Evolutionary conservation across 2,329 filamentous ascomycete genomes (phyloP).

Genomic region (Clonostachys byssicola): DNA sequence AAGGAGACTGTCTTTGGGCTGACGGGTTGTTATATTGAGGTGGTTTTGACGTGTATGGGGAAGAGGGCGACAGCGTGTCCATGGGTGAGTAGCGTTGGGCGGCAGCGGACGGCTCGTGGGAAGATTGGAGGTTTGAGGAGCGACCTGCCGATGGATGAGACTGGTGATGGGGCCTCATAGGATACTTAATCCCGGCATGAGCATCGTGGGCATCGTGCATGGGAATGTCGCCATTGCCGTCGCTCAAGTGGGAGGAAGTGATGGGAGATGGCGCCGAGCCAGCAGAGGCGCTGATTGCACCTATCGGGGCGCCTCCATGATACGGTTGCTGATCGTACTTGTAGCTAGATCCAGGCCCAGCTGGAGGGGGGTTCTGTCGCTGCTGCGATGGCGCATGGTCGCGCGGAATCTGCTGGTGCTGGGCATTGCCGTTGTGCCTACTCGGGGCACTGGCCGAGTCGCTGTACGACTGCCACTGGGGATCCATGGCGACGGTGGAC

Average conservation of each 20-base stretch:
- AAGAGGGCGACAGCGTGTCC: conserved; percentile 79
- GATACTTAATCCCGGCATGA: conserved; percentile 83
- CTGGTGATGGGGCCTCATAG: conserved; percentile 73
- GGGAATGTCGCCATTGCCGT: conserved; percentile 70
- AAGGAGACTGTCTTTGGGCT: conserved; percentile 72
- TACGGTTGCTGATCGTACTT: conserved; percentile 63
- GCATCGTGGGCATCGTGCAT: conserved; percentile 87
- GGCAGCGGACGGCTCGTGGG: conserved; percentile 68
- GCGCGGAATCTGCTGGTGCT: conserved; percentile 27
- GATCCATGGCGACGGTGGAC: conserved; percentile 35
- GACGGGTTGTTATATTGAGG: conserved; percentile 51
- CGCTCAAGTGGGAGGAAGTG: conserved; percentile 53
- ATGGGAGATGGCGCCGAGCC: conserved; percentile 50
- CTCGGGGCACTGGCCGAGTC: conserved; percentile 59
- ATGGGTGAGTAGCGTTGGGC: conserved; percentile 95
- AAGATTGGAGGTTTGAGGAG: conserved; percentile 63
- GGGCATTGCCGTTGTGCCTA: conserved; percentile 52
- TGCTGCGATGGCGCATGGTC: conserved; percentile 41
- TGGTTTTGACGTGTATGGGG: conserved; percentile 68
- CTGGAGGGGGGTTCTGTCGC: conserved; percentile 18
- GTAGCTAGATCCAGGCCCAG: conserved; percentile 47
- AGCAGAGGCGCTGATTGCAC: conserved; percentile 20
- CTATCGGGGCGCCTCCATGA: conserved; percentile 35
- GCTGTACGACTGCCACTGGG: conserved; percentile 52
- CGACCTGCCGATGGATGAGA: conserved; percentile 58